Evolutionary conservation across 2,329 filamentous ascomycete genomes (phyloP), one percentile per base, ranked within the genome.

Genomic region (Pestalotiopsis sp.): DNA sequence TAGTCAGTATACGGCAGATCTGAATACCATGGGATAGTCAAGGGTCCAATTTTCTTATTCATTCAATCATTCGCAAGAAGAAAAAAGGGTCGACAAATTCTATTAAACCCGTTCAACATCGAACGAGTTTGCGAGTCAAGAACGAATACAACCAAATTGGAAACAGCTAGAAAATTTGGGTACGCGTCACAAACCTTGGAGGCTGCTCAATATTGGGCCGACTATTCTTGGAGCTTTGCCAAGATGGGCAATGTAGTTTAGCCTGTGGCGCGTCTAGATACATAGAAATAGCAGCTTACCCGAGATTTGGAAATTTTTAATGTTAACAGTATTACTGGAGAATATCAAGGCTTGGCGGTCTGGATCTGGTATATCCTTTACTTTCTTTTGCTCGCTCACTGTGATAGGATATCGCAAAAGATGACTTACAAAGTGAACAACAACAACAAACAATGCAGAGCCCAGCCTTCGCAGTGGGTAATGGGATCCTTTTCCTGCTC

Each of bases 161-260:
- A 62, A 62, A 62, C 59, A 62, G 25, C 31, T 36, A 38, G 36
- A 39, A 20, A 62, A n/a, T 39, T 59, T 62, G 59, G 27, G 31
- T 62, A 62, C 59, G 59, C 59, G 59, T 62, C 59, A 59, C 25
- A 59, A 59, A 59, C 27, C 27, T 59, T 36, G 27, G 45, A 52
- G 14, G 5, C 45, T 52, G 45, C 20, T 52, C 14, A 9, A 52
- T 52, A n/a, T 52, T n/a, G 7, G 45, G 7, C 20, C 45, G 45
- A 52, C 45, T 52, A 52, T 52, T n/a, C 45, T n/a, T n/a, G 45
- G 20, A 20, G 45, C 45, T 52, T 52, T 52, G 45, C 45, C 45
- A 52, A 52, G 45, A 52, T 52, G 20, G 45, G 45, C 45, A 52
- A 52, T 52, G 45, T n/a, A 52, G 45, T 52, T 52, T 52, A 52